Base-by-base conservation (phyloP, 2,329 filamentous ascomycete species). In the Stachybotrys echinatus region DNA sequence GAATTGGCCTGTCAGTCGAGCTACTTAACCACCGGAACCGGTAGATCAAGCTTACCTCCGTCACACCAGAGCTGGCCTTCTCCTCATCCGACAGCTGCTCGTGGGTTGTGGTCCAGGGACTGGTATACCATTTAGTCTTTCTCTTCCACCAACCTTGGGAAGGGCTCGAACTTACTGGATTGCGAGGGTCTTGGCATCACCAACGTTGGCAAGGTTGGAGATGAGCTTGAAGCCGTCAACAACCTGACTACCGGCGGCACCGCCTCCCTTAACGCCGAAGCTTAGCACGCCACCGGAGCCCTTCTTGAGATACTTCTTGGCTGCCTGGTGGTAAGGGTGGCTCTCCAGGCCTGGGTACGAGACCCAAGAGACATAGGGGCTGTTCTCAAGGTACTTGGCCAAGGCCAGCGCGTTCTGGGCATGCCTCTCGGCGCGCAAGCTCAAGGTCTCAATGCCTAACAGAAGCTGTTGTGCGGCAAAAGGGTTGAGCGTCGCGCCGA, bases 201-300 rank as follows among this genome's bases (percentile, higher is more conserved):
- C 92, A 23, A 97, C 92, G 66, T 99, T 99, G 51, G 94, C 94
- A 58, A 97, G 75, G 72, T 97, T 96, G 18, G 90, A 95, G 61
- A 97, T 90, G 58, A 99, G 74, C 79, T 95, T 94, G 76, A 99
- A 95, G 59, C 84, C 84, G 70, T 99, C 94, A 48, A 97, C 94
- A 27, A 97, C 83, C 70, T 91, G 84, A 66, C 84, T 88, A 53
- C 94, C 92, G 17, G 88, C 90, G n/a, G 74, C 77, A 53, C 82
- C 89, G 52, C 89, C 91, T 3, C 92, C 92, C 74, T 95, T 95
- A 54, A 96, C 87, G 48, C 94, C 94, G 60, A 99, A 94, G 60
- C 88, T 95, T 55, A 99, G 71, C 18, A 99, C 92, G 61, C 94
- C 92, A 46, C 92, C 92, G 61, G 87, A 94, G 7, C 92, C 92